Conservation (phyloP, 768 basidiomycete genomes). For the Lentinula sp. region DNA sequence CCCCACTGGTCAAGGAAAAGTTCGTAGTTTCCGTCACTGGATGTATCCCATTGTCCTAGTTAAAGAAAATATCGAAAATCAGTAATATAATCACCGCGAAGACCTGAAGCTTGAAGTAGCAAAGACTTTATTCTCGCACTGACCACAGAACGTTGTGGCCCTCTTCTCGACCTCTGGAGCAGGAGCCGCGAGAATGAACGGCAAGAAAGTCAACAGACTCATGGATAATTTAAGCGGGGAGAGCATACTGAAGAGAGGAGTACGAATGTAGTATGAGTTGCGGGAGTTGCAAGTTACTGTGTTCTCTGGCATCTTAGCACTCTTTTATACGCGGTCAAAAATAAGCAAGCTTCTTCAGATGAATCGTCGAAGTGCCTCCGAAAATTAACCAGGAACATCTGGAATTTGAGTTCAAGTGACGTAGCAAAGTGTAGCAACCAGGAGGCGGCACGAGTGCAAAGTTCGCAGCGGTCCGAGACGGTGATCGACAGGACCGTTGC, state of each 20-base stretch:
- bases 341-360: neutral
- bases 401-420: too few relatives aligned
- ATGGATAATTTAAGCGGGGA: constrained; percentile 17
- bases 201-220: constrained; percentile 12
- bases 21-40: constrained; percentile 40
- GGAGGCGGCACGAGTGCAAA: neutral
- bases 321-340: neutral
- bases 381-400: neutral
- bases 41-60: constrained; percentile 47
- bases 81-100: neutral
- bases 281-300: neutral
- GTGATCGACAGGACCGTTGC: too few relatives aligned
- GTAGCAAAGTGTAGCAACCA: neutral
- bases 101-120: neutral
- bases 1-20: constrained; percentile 47
- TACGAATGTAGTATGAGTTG: neutral
- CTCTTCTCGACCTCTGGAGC: constrained; percentile 31
- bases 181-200: constrained; percentile 12
- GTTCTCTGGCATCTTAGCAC: neutral
- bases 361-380: neutral
- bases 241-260: constrained; percentile 4
- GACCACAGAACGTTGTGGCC: constrained; percentile 13
- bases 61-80: neutral
- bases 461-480: neutral
- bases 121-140: neutral